Evolutionary conservation across 176 grass and related monocot genomes (phyloP).

Genomic region (Musa beccarii): DNA sequence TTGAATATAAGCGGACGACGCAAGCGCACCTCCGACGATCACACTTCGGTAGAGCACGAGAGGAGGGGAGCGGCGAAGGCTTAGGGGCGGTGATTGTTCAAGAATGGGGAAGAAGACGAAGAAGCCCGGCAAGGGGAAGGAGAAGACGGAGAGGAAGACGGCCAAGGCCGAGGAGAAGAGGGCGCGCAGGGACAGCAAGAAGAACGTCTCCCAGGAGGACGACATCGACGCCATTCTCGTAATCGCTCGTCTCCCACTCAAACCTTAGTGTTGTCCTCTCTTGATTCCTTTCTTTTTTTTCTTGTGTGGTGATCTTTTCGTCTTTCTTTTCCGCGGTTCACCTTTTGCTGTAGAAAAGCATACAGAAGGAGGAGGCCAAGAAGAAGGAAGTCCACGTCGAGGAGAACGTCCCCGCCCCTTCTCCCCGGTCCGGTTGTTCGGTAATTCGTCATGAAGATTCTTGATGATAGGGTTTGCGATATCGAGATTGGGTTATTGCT

Average conservation of each 20-base stretch:
- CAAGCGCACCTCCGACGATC: neutral
- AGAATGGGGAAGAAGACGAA: slow-evolving; percentile 92
- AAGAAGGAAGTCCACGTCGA: slow-evolving; percentile 96
- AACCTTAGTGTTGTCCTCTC: neutral
- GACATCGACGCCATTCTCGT: slow-evolving; percentile 96
- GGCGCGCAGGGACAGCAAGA: slow-evolving; percentile 58
- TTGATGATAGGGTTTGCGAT: neutral
- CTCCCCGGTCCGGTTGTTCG: slow-evolving; percentile 56
- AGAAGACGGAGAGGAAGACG: slow-evolving; percentile 91
- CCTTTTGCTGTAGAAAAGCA: slow-evolving; percentile 43
- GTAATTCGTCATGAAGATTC: neutral
- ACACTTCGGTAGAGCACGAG: neutral
- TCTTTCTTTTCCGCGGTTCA: neutral
- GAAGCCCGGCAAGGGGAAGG: slow-evolving; percentile 85
- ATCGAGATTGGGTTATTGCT: too few relatives aligned
- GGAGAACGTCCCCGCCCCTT: slow-evolving; percentile 79
- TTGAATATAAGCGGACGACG: too few relatives aligned
- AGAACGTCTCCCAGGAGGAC: slow-evolving; percentile 64
- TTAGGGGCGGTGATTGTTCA: neutral
- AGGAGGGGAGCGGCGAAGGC: neutral
- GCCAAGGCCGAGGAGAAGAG: slow-evolving; percentile 84
- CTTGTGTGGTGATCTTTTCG: neutral
- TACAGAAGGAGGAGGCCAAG: slow-evolving; percentile 94
- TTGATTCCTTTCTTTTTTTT: neutral
- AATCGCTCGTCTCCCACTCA: neutral